Base-by-base conservation (phyloP, 176 grass and related monocot species). In the Phragmites australis region DNA sequence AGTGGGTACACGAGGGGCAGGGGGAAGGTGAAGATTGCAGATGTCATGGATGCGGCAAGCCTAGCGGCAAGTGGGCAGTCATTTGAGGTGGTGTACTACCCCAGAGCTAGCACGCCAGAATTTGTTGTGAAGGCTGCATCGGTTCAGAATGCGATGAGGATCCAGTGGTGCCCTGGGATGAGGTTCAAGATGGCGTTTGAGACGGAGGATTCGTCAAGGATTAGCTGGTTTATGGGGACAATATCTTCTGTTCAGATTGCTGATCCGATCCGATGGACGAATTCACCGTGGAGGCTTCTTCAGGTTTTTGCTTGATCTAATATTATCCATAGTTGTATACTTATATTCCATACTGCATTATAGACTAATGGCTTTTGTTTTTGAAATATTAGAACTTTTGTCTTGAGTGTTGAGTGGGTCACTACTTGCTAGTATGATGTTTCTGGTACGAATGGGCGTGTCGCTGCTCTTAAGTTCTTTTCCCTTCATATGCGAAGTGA, bases 131-230 rank as follows among this genome's bases (percentile, higher is more conserved):
- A 86, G 80, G 90, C 83, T 6, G 56, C 68, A 0, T 74, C 80
- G 0, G 76, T 92, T 69, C 70, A 85, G 66, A 77, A 71, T 22
- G 90, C 86, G 2, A 89, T 83, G 86, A 83, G 90, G 86, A 83
- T 86, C 69, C 90, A 86, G 48, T 92, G 90, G 90, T 92, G 90
- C 80, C 87, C 86, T 1, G 86, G 90, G 46, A 89, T 92, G 90
- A 79, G 90, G 57, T 92, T 89, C 84, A 92, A 89, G 86, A 92
- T 92, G 90, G 86, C 90, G 0, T 92, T 92, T 45, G 90, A 92
- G 75, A 92, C 90, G 1, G 90, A 92, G 83, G 90, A 92, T 61
- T 92, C 90, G 4, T 92, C 90, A 26, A 92, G 90, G 70, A 92
- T 92, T 42, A 92, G 90, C 83, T 92, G 90, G 90, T 92, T 92